Base-by-base conservation (phyloP, 805 yeast species). In the Vanderwaltozyma polyspora region DNA sequence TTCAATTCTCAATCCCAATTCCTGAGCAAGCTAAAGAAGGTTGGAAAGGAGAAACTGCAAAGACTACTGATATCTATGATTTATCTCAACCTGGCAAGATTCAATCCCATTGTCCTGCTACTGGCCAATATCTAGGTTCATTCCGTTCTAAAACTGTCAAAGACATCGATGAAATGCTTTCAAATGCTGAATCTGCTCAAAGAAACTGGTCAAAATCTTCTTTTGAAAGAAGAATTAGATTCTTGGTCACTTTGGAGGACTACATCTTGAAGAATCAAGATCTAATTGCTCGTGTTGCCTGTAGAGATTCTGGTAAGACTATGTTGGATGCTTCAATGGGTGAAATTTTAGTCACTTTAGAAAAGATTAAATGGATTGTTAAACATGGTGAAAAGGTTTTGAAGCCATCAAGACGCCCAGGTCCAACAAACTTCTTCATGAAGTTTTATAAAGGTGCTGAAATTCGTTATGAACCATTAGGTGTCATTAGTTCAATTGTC, bases 291-390 rank as follows among this genome's bases (percentile, higher is more conserved):
- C 68, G 94, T 31, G 80, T 91, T 7, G 96, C 97, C 0, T 91
- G 97, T 55, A 68, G 98, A 44, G 98, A 91, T 52, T 80, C 94
- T 14, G 99, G 98, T 21, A 91, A 91, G 55, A 87, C 97, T 1
- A 79, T 82, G 78, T 64, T 91, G 28, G 97, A 91, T 62, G 97
- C 97, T 3, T 78, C 91, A 31, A 79, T 84, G 86, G 96, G 96
- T 33, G 95, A 89, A 60, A 84, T 91, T 31, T 70, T 91, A 74
- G 97, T 87, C 12, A 89, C 98, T 0, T 66, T 89, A 39, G 98
- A 91, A 55, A 91, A 91, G 56, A 61, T 89, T 47, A 77, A 79
- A 44, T 91, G 99, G 99, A 76, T 81, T 29, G 66, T 85, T 35
- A 70, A 76, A 40, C 74, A 91, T 54, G 98, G 97, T 26, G 89